Evolutionary conservation across 1,139 yeast species (phyloP).

Genomic region (Candida sanyaensis): DNA sequence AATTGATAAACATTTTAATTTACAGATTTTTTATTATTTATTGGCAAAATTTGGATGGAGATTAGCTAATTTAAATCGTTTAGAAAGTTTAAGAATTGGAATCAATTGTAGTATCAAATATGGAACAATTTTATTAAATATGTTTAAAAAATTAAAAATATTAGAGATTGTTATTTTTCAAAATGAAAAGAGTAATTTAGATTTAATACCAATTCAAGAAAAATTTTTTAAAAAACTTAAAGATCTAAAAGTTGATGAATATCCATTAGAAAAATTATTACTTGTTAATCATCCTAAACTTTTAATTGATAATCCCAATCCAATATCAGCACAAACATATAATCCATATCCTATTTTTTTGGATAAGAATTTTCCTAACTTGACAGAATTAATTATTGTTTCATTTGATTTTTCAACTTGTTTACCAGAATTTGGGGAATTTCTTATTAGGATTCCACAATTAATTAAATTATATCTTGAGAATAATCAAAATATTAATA

Average conservation of each 20-base stretch:
- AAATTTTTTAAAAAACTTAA: conserved; percentile 17
- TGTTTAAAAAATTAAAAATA: conserved; percentile 29
- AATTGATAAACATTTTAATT: conserved; percentile 24
- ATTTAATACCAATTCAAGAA: conserved; percentile 23
- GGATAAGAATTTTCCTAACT: conserved; percentile 21
- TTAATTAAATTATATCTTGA: conserved; percentile 32
- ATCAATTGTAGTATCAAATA: conserved; percentile 27
- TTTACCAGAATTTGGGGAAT: conserved; percentile 31
- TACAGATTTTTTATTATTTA: conserved; percentile 26
- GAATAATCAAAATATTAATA: conserved; percentile 31
- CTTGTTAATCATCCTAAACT: conserved; percentile 32
- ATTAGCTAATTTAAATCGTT: conserved; percentile 20
- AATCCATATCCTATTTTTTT: conserved; percentile 29
- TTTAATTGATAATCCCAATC: conserved; percentile 11
- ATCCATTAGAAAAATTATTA: conserved; percentile 20
- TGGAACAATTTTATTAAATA: conserved; percentile 23
- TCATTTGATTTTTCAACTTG: conserved; percentile 33
- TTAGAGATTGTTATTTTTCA: conserved; percentile 23
- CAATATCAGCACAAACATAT: conserved; percentile 20
- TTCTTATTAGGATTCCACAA: conserved; percentile 21
- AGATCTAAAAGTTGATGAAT: conserved; percentile 2
- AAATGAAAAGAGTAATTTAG: conserved; percentile 17
- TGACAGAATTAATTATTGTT: conserved; percentile 28
- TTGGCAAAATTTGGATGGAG: conserved; percentile 31
- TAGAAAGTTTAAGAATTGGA: conserved; percentile 27